Conservation (phyloP, 2,329 filamentous ascomycete genomes). For the Calonectria honghensis region DNA sequence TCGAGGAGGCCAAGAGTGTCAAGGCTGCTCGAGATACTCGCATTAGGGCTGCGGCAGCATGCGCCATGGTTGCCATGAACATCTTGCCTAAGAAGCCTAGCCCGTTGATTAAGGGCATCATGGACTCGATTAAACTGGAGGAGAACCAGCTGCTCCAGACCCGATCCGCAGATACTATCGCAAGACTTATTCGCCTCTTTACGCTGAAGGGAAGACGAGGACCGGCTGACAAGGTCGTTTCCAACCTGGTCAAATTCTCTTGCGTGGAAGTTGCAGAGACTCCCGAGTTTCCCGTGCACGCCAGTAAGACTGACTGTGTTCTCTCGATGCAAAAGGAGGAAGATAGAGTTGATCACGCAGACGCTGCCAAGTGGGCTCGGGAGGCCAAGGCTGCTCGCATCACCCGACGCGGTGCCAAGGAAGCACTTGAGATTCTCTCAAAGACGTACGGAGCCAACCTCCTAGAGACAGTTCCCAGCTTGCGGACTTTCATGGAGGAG, state of each 20-base stretch:
- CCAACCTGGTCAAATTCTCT: constrained; percentile 97
- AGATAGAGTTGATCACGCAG: constrained; percentile 92
- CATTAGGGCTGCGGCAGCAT: constrained; percentile 89
- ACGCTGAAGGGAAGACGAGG: constrained; percentile 86
- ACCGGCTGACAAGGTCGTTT: constrained; percentile 95
- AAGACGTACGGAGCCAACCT: constrained; percentile 85
- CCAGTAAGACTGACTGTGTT: constrained; percentile 84
- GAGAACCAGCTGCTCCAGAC: constrained; percentile 92
- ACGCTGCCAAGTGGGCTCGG: constrained; percentile 90
- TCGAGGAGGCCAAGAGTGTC: constrained; percentile 85
- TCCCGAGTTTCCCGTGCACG: constrained; percentile 93
- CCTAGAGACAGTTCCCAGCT: constrained; percentile 88
- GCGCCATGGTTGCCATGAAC: constrained; percentile 90
- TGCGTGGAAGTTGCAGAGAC: constrained; percentile 99
- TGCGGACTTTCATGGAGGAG: constrained; percentile 86
- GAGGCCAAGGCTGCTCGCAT: constrained; percentile 93
- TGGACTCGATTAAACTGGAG: constrained; percentile 98
- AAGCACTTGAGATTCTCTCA: constrained; percentile 92
- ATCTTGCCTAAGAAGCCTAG: constrained; percentile 95
- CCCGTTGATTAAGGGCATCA: constrained; percentile 94
- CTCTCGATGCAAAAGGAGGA: constrained; percentile 98
- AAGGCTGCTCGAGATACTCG: constrained; percentile 90
- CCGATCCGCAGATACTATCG: constrained; percentile 89
- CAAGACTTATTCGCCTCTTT: constrained; percentile 89
- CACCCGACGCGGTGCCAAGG: constrained; percentile 93